Evolutionary conservation across 768 basidiomycete genomes (phyloP), one percentile per base, ranked within the genome.

Genomic region (Phaeotremella skinneri): DNA sequence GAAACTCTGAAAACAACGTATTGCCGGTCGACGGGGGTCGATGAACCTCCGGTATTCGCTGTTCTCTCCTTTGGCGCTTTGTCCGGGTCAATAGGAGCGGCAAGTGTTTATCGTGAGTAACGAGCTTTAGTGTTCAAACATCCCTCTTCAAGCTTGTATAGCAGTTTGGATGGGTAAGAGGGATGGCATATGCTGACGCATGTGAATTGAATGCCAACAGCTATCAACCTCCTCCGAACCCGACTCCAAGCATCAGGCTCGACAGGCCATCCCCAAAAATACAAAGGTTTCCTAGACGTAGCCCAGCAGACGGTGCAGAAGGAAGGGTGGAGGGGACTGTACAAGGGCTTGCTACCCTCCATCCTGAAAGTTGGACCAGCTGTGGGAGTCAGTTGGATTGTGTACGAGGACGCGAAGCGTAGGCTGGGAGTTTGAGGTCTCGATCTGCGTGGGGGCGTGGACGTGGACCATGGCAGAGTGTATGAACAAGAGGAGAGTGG

Each of bases 281-380:
- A 99, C 76, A 84, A 83, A 2, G 91, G 93, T n/a, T 85, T 91
- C 52, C 78, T 82, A 78, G 94, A 98, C 75, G 94, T 96, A 11
- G 82, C 83, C 23, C 74, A 80, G 42, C 88, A 86, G 76, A 96
- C 92, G 25, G 87, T 87, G 77, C 81, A 82, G 56, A 83, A 83
- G 23, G 93, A 94, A 67, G 92, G 94, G 0, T 93, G 90, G 89
- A 82, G 87, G 67, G 93, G 93, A 1, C 90, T 97, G 77, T 98
- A 98, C 78, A 85, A 78, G 42, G 94, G 94, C 23, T 79, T 97
- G 63, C 83, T 91, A 58, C 93, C 93, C 47, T 92, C 90, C 23
- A 81, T 97, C 68, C 90, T 92, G 48, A 98, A 98, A 85, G 94
- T 98, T 58, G 86, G 96, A 45, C 94, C 94, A 51, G 87, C 92